phyloP scores from a whole-genome alignment of 192 early-diverging fungal genomes.

The Mortierella antarctica region DNA sequence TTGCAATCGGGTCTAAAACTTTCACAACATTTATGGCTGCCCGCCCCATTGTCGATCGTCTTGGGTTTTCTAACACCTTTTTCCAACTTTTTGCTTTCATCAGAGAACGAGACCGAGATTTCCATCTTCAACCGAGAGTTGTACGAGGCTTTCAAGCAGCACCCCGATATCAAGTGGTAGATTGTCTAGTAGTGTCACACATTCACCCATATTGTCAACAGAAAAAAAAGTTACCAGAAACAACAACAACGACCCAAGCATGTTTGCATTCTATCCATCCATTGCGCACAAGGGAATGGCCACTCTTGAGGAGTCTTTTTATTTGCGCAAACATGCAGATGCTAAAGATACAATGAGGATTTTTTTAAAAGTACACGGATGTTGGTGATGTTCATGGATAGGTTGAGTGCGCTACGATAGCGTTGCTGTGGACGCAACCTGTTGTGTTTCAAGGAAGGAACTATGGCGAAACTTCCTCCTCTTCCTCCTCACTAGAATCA shows the following conservation, averaged over 20 bases:
- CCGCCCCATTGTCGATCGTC: neutral
- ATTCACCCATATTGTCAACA: neutral
- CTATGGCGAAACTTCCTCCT: neutral
- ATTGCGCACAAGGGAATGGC: no score
- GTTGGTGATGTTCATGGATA: no score
- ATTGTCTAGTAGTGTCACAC: no score
- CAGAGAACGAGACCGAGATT: slow-evolving; percentile 88
- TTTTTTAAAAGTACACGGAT: no score
- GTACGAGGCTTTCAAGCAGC: slow-evolving; percentile 76
- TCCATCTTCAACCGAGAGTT: slow-evolving; percentile 79
- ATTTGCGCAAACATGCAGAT: no score
- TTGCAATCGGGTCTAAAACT: neutral
- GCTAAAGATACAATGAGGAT: no score
- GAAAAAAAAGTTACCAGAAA: neutral
- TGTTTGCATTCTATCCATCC: neutral
- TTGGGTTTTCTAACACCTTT: neutral
- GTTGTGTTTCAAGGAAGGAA: no score
- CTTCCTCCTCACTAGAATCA: neutral
- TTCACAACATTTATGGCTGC: neutral
- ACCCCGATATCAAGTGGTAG: slow-evolving; percentile 87
- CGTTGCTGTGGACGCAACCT: no score
- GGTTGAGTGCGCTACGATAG: no score
- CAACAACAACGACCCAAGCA: neutral
- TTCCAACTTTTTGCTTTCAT: neutral
- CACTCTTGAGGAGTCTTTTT: no score